These are phyloP conservation scores for Lactifluus rugatus DNA, from an alignment of 768 basidiomycete genomes.

Conservation along the genomic window DNA sequence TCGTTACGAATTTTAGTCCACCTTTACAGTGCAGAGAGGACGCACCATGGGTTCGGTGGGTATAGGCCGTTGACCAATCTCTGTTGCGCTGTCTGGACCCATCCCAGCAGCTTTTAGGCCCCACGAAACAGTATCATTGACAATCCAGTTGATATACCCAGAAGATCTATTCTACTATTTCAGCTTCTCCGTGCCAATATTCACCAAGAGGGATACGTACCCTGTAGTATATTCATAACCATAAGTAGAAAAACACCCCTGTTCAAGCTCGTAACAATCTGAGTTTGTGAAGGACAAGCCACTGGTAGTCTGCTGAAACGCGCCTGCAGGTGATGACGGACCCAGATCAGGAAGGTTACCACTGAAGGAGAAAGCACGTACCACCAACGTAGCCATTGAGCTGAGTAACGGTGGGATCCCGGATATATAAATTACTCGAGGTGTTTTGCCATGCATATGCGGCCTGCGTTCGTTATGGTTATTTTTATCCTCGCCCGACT, in stretches of 20 bases:
- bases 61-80: constrained; percentile 60
- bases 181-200: background rate
- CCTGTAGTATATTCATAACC: constrained; percentile 67
- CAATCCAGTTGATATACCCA: constrained; percentile 76
- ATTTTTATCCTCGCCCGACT: background rate
- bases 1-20: background rate
- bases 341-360: background rate
- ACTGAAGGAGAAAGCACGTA: constrained; percentile 14
- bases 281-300: constrained; percentile 58
- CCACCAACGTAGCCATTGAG: constrained; percentile 64
- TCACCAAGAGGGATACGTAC: constrained; percentile 42
- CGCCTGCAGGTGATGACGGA: constrained; percentile 3
- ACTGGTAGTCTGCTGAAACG: constrained; percentile 71
- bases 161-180: background rate
- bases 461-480: constrained; percentile 41
- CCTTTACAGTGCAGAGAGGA: background rate
- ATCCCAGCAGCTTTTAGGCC: constrained; percentile 61
- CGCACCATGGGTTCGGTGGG: constrained; percentile 81
- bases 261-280: constrained; percentile 53
- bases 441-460: constrained; percentile 61
- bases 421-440: constrained; percentile 47
- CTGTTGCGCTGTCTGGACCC: constrained; percentile 45
- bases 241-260: constrained; percentile 60
- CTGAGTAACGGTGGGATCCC: constrained; percentile 41
- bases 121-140: constrained; percentile 60